A percentile compares a stretch with the other conserved stretches of the same genome.
Evolutionary conservation across 768 basidiomycete species (phyloP).

Genomic region (Piloderma croceum): DNA sequence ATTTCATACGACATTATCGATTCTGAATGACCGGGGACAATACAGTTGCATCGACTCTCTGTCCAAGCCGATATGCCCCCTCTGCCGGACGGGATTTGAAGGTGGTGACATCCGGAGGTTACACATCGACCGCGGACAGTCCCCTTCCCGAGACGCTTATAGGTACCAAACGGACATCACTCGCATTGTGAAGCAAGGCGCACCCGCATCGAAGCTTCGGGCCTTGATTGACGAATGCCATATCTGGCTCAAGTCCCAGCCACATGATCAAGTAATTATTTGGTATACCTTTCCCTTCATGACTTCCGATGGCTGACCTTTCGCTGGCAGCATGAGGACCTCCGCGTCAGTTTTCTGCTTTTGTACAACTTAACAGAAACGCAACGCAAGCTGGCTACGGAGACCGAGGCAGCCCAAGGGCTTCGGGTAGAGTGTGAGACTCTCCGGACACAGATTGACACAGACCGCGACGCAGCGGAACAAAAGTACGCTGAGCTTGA

Average conservation of each 20-base stretch:
- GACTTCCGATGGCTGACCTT: slow-evolving; percentile 6
- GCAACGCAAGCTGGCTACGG: not conserved
- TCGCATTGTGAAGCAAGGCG: slow-evolving; percentile 27
- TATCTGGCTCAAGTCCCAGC: slow-evolving; percentile 41
- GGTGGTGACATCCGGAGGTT: slow-evolving; percentile 56
- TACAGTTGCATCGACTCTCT: slow-evolving; percentile 53
- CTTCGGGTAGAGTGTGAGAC: slow-evolving; percentile 33
- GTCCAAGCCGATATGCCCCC: slow-evolving; percentile 51
- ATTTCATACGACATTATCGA: too few relatives aligned
- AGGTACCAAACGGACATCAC: slow-evolving; percentile 8
- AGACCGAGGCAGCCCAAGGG: slow-evolving; percentile 31
- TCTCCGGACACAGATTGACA: slow-evolving; percentile 24
- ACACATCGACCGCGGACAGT: slow-evolving; percentile 42
- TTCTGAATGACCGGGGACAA: too few relatives aligned
- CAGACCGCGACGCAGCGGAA: slow-evolving; percentile 27
- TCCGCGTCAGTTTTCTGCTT: slow-evolving; percentile 24
- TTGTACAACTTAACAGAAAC: not conserved
- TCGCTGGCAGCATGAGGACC: slow-evolving; percentile 15
- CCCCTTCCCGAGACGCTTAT: not conserved
- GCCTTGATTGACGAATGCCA: slow-evolving; percentile 44
- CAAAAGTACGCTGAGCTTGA: slow-evolving; percentile 26
- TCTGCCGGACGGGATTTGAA: slow-evolving; percentile 58
- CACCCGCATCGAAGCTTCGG: slow-evolving; percentile 24
- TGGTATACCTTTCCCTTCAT: slow-evolving; percentile 18
- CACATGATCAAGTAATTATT: slow-evolving; percentile 32